phyloP scores from a whole-genome alignment of 345 rosid genomes.

The Salix dunnii region DNA sequence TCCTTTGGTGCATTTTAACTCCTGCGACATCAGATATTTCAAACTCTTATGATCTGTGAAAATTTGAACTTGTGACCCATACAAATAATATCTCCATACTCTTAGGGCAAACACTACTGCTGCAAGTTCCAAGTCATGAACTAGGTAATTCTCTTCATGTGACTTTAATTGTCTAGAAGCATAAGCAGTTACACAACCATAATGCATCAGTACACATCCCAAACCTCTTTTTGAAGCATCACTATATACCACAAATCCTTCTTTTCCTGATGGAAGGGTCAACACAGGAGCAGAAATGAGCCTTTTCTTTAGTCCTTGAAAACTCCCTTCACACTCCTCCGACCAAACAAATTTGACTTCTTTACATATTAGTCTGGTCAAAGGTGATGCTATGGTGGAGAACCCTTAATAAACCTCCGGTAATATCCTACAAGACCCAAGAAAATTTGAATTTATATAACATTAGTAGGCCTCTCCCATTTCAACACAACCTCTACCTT shows the following conservation, averaged over 20 bases:
- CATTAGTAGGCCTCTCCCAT: background rate
- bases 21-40: background rate
- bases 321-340: background rate
- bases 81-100: background rate
- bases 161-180: background rate
- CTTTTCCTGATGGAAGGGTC: background rate
- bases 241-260: background rate
- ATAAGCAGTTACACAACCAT: background rate
- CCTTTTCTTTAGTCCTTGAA: background rate
- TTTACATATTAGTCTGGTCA: background rate
- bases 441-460: background rate
- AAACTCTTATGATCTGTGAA: background rate
- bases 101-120: background rate
- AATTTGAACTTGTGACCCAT: background rate
- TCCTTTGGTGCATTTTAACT: background rate
- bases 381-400: background rate
- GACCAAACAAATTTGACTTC: background rate
- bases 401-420: background rate
- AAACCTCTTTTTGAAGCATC: background rate
- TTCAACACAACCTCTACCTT: background rate
- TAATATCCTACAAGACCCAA: background rate
- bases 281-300: background rate
- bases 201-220: background rate
- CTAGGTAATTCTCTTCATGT: background rate
- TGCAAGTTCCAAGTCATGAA: background rate